Evolutionary conservation across 768 basidiomycete species (phyloP), one percentile per base, ranked within the genome.

Genomic region (Boletales sp.): DNA sequence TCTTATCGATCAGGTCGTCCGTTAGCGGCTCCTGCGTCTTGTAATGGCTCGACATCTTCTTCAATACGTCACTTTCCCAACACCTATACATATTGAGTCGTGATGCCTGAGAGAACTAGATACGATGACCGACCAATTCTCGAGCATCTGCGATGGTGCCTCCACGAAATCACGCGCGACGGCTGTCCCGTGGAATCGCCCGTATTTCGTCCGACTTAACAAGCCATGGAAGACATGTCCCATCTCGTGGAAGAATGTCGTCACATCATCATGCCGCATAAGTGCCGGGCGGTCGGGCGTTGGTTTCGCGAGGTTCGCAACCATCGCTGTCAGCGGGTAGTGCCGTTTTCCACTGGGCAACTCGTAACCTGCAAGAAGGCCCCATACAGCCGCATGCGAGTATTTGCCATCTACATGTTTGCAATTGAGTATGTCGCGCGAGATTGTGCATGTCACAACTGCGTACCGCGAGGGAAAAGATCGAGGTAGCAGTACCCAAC

Each of bases 221-320:
- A 94, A 67, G 11, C 79, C 81, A 56, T 85, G 83, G 74, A 85
- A 85, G 5, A 82, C 81, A 52, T 85, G 83, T 1, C 85, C 89
- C 86, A 90, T 88, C 68, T 92, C 91, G 57, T 94, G 91, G 80
- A 93, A 91, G 71, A 93, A 90, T 0, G 90, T 94, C 12, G 90
- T 89, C 1, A 90, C 90, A 49, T 91, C 88, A 58, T 86, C 83
- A 53, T 92, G 89, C n/a, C 80, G 73, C 89, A 94, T 88, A 31
- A 92, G 72, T n/a, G 89, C 90, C 2, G 90, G 90, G 51, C 84
- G 83, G 7, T 84, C 82, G 1, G 84, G 80, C 1, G 89, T 90
- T 5, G 88, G 77, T 63, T 94, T 94, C 5, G 91, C 88, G 10
- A 94, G 78, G 65, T 93, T 94, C 32, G 92, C 91, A 8, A 94